Evolutionary conservation across 2,329 filamentous ascomycete genomes (phyloP).

Genomic region (Fusarium sambucinum): DNA sequence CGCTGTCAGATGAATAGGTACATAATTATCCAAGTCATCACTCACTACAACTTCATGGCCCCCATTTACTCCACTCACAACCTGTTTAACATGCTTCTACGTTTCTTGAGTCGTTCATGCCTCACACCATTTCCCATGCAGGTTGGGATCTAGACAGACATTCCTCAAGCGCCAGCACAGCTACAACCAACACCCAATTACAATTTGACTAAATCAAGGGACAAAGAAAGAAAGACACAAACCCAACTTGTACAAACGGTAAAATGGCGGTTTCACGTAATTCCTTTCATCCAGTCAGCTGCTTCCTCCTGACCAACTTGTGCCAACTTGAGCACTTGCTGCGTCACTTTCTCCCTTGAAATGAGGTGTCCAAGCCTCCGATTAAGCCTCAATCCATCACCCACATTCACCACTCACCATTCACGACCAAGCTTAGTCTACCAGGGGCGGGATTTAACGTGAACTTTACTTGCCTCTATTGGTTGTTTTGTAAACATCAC

Average conservation of each 20-base stretch:
- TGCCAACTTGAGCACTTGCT: slow-evolving; percentile 33
- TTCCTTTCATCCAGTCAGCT: slow-evolving; percentile 30
- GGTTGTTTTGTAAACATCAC: slow-evolving; percentile 24
- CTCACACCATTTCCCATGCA: slow-evolving; percentile 43
- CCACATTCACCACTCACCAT: slow-evolving; percentile 27
- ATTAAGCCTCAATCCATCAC: slow-evolving; percentile 40
- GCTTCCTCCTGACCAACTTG: slow-evolving; percentile 32
- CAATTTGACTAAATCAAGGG: slow-evolving; percentile 13
- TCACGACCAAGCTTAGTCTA: slow-evolving; percentile 16
- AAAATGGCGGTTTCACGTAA: slow-evolving; percentile 36
- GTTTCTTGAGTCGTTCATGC: slow-evolving; percentile 14
- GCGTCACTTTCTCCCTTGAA: slow-evolving; percentile 41
- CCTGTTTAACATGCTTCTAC: slow-evolving; percentile 33
- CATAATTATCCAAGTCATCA: slow-evolving; percentile 13
- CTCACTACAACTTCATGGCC: slow-evolving; percentile 31
- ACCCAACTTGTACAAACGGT: slow-evolving; percentile 21
- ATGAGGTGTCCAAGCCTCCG: slow-evolving; percentile 28
- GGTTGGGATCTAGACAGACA: slow-evolving; percentile 32
- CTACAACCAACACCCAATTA: slow-evolving; percentile 7
- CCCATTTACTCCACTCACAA: slow-evolving; percentile 42
- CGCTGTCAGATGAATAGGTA: slow-evolving; percentile 21
- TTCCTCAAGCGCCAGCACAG: slow-evolving; percentile 17
- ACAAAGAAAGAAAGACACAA: slow-evolving; percentile 23
- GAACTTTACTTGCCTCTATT: slow-evolving; percentile 32
- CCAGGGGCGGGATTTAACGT: slow-evolving; percentile 31